Evolutionary conservation across 164 flowering plant species (phyloP).

Genomic region (Chloranthus sessilifolius): DNA sequence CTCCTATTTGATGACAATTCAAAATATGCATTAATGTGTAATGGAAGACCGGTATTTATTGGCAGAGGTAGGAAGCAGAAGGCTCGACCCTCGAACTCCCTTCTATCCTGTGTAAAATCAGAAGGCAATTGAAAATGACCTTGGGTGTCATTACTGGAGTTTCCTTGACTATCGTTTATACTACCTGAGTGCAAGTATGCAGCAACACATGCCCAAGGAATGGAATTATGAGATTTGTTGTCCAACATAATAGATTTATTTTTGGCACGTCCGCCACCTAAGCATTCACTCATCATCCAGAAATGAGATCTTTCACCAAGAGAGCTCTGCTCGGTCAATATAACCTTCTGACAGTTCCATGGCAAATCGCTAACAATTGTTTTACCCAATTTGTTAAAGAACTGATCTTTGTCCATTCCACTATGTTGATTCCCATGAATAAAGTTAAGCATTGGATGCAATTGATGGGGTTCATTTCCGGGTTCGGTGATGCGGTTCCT

Average conservation of each 20-base stretch:
- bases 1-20: constrained; percentile 94
- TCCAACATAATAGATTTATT: constrained; percentile 23
- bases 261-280: constrained; percentile 43
- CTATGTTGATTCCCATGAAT: constrained; percentile 37
- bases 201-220: constrained; percentile 95
- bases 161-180: constrained; percentile 23
- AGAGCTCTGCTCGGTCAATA: constrained; percentile 53
- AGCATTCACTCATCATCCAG: constrained; percentile 83
- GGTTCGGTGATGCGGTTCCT: constrained; percentile 39
- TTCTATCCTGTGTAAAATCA: constrained; percentile 25
- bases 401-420: constrained; percentile 54
- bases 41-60: constrained; percentile 82
- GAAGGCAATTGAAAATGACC: constrained; percentile 31
- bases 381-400: constrained; percentile 52
- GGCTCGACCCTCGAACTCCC: constrained; percentile 81
- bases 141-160: constrained; percentile 11
- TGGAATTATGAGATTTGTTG: constrained; percentile 42
- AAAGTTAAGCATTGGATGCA: constrained; percentile 36
- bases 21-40: constrained; percentile 92
- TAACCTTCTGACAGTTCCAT: constrained; percentile 63
- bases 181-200: constrained; percentile 51
- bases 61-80: constrained; percentile 96
- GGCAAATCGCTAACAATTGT: constrained; percentile 49
- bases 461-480: constrained; percentile 31
- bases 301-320: constrained; percentile 45